These are phyloP conservation scores for Teratosphaeria viscida DNA, from an alignment of 2,329 filamentous ascomycete genomes.

Conservation along the genomic window DNA sequence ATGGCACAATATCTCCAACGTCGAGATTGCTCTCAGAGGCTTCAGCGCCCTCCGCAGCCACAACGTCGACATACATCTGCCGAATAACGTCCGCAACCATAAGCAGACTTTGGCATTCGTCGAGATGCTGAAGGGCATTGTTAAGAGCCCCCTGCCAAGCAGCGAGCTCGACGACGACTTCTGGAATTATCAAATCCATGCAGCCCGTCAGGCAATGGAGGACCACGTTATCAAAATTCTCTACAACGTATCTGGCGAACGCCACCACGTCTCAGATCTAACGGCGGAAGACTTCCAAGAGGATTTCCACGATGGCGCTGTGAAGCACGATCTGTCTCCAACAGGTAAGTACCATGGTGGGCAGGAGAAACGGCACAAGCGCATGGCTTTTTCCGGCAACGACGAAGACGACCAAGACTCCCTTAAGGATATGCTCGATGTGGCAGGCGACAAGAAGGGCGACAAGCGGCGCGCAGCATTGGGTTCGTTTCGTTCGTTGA, in stretches of 20 bases:
- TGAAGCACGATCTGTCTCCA: not conserved
- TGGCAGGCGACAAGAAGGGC: not conserved
- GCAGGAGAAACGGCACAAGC: not conserved
- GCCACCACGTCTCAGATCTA: not conserved
- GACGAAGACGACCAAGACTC: not conserved
- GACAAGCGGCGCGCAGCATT: not conserved
- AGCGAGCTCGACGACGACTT: constrained; percentile 2
- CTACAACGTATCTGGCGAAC: not conserved
- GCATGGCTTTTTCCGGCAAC: not conserved
- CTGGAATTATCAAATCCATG: constrained; percentile 7
- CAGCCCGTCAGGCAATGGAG: constrained; percentile 6
- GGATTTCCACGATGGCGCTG: not conserved
- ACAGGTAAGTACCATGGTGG: not conserved
- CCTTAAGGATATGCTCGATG: not conserved
- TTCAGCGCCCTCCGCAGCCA: constrained; percentile 17
- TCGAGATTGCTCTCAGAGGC: constrained; percentile 19
- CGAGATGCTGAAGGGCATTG: constrained; percentile 7
- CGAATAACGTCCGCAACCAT: constrained; percentile 8
- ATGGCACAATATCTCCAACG: constrained; percentile 15
- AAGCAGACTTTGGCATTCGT: constrained; percentile 10
- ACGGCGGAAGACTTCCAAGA: not conserved
- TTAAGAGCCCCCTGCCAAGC: constrained; percentile 5
- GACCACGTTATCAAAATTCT: constrained; percentile 4
- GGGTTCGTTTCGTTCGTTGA: not conserved
- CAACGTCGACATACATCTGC: constrained; percentile 15